These are phyloP conservation scores for Leptodontidium sp. DNA, from an alignment of 2,329 filamentous ascomycete genomes.

Conservation along the genomic window DNA sequence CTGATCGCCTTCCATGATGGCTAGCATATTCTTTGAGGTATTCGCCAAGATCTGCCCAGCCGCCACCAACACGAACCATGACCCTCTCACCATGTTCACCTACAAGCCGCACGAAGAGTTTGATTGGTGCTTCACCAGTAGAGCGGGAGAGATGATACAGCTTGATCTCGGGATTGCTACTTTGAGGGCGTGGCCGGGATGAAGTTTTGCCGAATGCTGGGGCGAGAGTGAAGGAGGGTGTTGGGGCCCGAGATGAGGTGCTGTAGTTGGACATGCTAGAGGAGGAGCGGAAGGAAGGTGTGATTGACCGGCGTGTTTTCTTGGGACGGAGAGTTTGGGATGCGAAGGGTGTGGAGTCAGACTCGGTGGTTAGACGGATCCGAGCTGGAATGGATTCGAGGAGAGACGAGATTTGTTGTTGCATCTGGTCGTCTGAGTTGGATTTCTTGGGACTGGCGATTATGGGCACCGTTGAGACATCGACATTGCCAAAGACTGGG, in stretches of 20 bases:
- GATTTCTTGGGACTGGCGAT: slow-evolving; percentile 39
- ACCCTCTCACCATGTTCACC: slow-evolving; percentile 90
- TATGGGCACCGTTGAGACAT: slow-evolving; percentile 35
- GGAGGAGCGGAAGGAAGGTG: slow-evolving; percentile 39
- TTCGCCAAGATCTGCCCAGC: slow-evolving; percentile 97
- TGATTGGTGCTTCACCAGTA: slow-evolving; percentile 87
- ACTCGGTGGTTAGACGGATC: slow-evolving; percentile 74
- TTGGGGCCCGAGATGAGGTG: slow-evolving; percentile 57
- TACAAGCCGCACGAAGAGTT: slow-evolving; percentile 91
- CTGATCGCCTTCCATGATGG: slow-evolving; percentile 82
- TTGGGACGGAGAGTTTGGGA: slow-evolving; percentile 47
- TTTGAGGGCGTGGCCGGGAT: slow-evolving; percentile 56
- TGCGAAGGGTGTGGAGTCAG: slow-evolving; percentile 44
- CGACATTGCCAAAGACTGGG: slow-evolving; percentile 39
- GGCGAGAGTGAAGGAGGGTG: slow-evolving; percentile 74
- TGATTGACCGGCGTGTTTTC: slow-evolving; percentile 48
- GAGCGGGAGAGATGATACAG: slow-evolving; percentile 90
- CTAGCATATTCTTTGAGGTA: slow-evolving; percentile 93
- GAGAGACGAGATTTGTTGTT: slow-evolving; percentile 82
- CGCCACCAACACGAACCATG: slow-evolving; percentile 97
- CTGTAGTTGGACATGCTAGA: slow-evolving; percentile 46
- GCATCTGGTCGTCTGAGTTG: slow-evolving; percentile 69
- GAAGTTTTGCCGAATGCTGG: slow-evolving; percentile 60
- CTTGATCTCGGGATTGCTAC: slow-evolving; percentile 78
- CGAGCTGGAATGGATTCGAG: slow-evolving; percentile 79